These are phyloP conservation scores for Punctularia strigosozonata DNA, from an alignment of 768 basidiomycete genomes.

Conservation along the genomic window DNA sequence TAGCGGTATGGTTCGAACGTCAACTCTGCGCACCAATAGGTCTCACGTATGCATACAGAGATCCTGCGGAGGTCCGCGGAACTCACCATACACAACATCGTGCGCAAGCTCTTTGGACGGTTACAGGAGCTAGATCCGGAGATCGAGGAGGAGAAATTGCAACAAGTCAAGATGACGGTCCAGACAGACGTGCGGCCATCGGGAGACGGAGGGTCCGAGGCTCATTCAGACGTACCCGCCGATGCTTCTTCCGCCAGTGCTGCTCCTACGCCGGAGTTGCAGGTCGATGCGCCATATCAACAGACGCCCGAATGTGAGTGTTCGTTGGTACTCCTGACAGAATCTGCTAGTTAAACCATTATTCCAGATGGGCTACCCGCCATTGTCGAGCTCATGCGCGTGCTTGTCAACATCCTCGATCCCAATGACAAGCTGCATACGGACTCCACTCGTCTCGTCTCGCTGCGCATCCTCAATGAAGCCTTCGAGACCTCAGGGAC, in stretches of 20 bases:
- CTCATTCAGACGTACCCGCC: constrained; percentile 7
- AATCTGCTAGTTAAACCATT: neutral
- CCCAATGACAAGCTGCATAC: constrained; percentile 93
- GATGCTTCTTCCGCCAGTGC: too few species aligned
- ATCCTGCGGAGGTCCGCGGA: constrained; percentile 82
- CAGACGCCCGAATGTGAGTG: neutral
- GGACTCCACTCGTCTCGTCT: constrained; percentile 86
- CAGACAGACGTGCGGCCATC: constrained; percentile 19
- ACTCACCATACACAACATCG: constrained; percentile 78
- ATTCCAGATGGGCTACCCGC: constrained; percentile 79
- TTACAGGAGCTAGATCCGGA: constrained; percentile 56
- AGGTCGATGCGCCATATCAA: neutral
- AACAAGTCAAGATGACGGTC: constrained; percentile 55
- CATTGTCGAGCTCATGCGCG: constrained; percentile 83
- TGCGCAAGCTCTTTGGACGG: constrained; percentile 69
- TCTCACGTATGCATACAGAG: constrained; percentile 35
- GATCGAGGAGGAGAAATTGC: constrained; percentile 58
- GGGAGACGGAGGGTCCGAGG: constrained; percentile 13
- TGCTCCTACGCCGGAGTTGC: neutral
- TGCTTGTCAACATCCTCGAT: constrained; percentile 90
- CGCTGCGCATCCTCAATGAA: constrained; percentile 76
- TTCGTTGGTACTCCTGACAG: neutral
- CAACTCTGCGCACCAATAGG: constrained; percentile 6
- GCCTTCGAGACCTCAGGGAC: constrained; percentile 80
- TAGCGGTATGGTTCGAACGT: constrained; percentile 55